Evolutionary conservation across 306 rosid species (phyloP).

Genomic region (Vachellia collinsii): DNA sequence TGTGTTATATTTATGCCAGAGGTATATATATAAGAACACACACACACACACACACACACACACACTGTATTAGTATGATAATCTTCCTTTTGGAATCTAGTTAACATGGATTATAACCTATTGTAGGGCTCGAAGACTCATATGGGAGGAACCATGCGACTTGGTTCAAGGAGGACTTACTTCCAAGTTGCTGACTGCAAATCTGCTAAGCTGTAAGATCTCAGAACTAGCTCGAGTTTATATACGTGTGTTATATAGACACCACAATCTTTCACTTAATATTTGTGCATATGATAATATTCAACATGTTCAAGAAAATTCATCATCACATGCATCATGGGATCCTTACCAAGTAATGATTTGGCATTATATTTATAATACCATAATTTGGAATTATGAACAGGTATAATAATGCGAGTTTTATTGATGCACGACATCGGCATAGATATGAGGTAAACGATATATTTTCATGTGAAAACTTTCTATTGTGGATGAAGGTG

Average conservation of each 20-base stretch:
- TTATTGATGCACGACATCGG: slow-evolving; percentile 77
- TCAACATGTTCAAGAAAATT: neutral
- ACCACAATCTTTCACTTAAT: neutral
- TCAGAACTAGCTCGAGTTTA: slow-evolving; percentile 21
- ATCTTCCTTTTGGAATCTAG: slow-evolving; percentile 16
- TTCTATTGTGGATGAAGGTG: neutral
- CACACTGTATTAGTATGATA: neutral
- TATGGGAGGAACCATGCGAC: slow-evolving; percentile 97
- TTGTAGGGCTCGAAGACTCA: slow-evolving; percentile 87
- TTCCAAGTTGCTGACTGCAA: slow-evolving; percentile 65
- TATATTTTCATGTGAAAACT: slow-evolving; percentile 27
- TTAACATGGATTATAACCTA: slow-evolving; percentile 27
- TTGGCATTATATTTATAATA: neutral
- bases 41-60: no score
- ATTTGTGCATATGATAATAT: neutral
- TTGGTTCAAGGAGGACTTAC: slow-evolving; percentile 86
- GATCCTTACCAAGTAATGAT: slow-evolving; percentile 1
- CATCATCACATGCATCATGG: slow-evolving; percentile 4
- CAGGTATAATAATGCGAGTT: slow-evolving; percentile 64
- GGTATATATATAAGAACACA: slow-evolving; percentile 38
- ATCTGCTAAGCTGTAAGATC: slow-evolving; percentile 85
- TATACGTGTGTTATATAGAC: neutral
- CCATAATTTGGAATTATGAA: slow-evolving; percentile 26
- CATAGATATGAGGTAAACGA: slow-evolving; percentile 81
- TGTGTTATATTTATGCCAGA: slow-evolving; percentile 94